Conservation (phyloP, 805 yeast genomes). For the Saccharomycopsis selenospora region DNA sequence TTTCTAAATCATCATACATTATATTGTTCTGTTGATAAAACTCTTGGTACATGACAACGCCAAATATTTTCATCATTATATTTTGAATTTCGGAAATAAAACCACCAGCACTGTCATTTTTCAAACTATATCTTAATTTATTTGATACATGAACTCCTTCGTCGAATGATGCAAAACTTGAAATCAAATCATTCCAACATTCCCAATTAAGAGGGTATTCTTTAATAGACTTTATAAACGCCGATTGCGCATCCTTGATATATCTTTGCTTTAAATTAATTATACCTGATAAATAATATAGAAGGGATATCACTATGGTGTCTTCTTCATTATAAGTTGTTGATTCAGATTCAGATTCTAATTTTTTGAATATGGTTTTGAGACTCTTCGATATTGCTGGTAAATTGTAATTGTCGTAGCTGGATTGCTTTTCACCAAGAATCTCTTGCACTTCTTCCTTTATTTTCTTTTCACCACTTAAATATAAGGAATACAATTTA, state of each 20-base stretch:
- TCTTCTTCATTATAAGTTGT: slow-evolving; percentile 9
- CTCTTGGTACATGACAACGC: slow-evolving; percentile 64
- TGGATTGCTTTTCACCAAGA: slow-evolving; percentile 35
- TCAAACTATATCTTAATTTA: slow-evolving; percentile 26
- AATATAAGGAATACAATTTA: slow-evolving; percentile 57
- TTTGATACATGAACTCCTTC: slow-evolving; percentile 43
- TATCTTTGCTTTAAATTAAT: slow-evolving; percentile 58
- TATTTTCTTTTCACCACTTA: slow-evolving; percentile 70
- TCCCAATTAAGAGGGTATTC: slow-evolving; percentile 87
- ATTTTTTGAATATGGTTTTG: slow-evolving; percentile 18
- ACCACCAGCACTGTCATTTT: slow-evolving; percentile 20
- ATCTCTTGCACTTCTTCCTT: slow-evolving; percentile 70
- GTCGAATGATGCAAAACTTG: slow-evolving; percentile 53
- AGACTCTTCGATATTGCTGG: slow-evolving; percentile 38
- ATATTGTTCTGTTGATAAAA: slow-evolving; percentile 61
- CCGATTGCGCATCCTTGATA: slow-evolving; percentile 49
- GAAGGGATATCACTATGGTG: slow-evolving; percentile 37
- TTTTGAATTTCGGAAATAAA: slow-evolving; percentile 24
- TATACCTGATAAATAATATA: slow-evolving; percentile 68
- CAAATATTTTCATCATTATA: slow-evolving; percentile 49
- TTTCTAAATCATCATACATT: slow-evolving; percentile 43
- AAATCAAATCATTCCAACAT: slow-evolving; percentile 77
- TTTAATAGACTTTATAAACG: slow-evolving; percentile 53
- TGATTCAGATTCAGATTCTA: slow-evolving; percentile 5
- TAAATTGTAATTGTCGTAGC: slow-evolving; percentile 27